Percentiles rank a stretch among this genome's conserved stretches.
These are phyloP conservation scores for Alternaria arborescens DNA, from an alignment of 2,329 filamentous ascomycete genomes.

Conservation along the genomic window DNA sequence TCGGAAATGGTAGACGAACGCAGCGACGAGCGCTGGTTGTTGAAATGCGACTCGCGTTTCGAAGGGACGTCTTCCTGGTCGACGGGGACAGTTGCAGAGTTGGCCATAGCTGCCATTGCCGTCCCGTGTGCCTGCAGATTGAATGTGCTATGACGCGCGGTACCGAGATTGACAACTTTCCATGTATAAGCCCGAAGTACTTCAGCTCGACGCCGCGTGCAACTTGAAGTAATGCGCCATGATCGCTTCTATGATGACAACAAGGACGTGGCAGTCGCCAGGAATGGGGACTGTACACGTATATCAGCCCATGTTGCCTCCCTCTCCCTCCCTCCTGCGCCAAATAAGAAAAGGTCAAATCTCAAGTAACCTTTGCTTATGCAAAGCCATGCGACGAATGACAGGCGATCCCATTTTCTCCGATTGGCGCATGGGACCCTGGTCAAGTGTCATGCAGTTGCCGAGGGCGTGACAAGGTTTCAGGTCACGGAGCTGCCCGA, in stretches of 20 bases:
- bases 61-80: slow-evolving; percentile 32
- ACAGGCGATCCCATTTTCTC: slow-evolving; percentile 7
- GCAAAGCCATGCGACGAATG: slow-evolving; percentile 2
- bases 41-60: slow-evolving; percentile 43
- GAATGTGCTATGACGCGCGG: slow-evolving; percentile 23
- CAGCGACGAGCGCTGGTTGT: slow-evolving; percentile 47
- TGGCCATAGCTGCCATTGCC: slow-evolving; percentile 26
- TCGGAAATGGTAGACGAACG: slow-evolving; percentile 26
- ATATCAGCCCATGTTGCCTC: not conserved
- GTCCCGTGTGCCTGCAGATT: slow-evolving; percentile 13
- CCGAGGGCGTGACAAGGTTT: slow-evolving; percentile 6
- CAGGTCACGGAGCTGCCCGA: slow-evolving; percentile 20
- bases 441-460: slow-evolving; percentile 2
- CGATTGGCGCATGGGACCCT: slow-evolving; percentile 17
- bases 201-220: slow-evolving; percentile 4
- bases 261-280: not conserved
- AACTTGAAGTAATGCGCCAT: not conserved
- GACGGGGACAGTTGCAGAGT: slow-evolving; percentile 6
- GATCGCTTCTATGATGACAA: not conserved
- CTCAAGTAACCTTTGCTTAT: slow-evolving; percentile 3
- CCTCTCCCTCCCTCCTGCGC: slow-evolving; percentile 4
- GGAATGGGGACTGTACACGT: not conserved
- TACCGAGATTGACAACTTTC: not conserved
- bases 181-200: not conserved
- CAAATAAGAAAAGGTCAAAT: slow-evolving; percentile 7